These are phyloP conservation scores for Annulohypoxylon truncatum DNA, from an alignment of 2,329 filamentous ascomycete species.

Conservation along the genomic window DNA sequence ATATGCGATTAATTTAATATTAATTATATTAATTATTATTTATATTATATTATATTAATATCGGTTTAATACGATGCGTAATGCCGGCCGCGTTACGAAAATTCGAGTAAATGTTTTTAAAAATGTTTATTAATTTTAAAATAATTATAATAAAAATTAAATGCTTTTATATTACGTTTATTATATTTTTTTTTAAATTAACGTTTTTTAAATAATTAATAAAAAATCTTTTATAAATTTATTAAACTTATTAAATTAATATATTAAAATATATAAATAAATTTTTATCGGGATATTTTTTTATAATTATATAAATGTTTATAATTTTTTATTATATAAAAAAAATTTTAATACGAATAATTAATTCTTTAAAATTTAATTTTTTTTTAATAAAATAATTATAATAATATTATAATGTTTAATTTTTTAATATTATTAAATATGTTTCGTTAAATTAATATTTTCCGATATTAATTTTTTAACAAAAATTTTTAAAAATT, in stretches of 20 bases:
- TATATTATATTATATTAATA: too few relatives aligned
- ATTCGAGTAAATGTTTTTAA: neutral
- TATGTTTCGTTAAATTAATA: neutral
- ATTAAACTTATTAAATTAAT: neutral
- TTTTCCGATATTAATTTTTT: slow-evolving; percentile 12
- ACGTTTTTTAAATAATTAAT: neutral
- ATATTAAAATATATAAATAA: slow-evolving; percentile 1
- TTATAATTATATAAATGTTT: neutral
- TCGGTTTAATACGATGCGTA: neutral
- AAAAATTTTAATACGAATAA: neutral
- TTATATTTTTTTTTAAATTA: neutral
- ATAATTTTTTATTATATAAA: slow-evolving; percentile 16
- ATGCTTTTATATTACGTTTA: neutral
- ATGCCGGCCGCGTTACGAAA: neutral
- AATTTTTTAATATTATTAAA: slow-evolving; percentile 1
- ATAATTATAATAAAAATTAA: neutral
- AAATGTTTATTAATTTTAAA: neutral
- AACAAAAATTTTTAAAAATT: neutral
- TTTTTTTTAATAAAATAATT: slow-evolving; percentile 1
- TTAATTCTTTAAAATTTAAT: slow-evolving; percentile 1
- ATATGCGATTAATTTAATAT: neutral
- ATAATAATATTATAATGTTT: slow-evolving; percentile 10
- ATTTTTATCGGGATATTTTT: neutral
- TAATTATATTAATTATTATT: neutral
- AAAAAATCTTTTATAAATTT: neutral